Base-by-base conservation (phyloP, 495 filamentous ascomycete genomes). In the Aspergillus olivimuriae region DNA sequence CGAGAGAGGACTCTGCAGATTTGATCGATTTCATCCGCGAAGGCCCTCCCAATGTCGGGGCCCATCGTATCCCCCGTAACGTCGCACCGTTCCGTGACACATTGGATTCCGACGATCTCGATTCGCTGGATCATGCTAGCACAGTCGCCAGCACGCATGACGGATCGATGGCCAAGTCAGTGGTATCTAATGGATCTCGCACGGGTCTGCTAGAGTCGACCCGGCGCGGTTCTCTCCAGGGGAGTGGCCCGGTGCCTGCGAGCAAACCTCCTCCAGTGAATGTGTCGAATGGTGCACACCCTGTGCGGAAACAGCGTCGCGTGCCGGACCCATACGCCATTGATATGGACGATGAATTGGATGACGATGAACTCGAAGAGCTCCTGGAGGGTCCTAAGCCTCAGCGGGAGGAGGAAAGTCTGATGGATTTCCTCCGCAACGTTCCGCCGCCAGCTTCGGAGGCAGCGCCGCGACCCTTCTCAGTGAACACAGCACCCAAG, bases 1-100 rank as follows among this genome's bases (percentile, higher is more conserved):
- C 77, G 18, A 67, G 68, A 20, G 75, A 72, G 32, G 80, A 81
- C 35, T 76, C 80, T 51, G 82, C 83, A 2, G 92, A 95, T 47
- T 65, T 98, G 30, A 94, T 95, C 39, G 88, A 97, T 54, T 97
- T 97, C 65, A 90, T 98, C 41, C 81, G 89, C 37, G 81, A 86
- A 61, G 86, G 91, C 1, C 83, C 91, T 6, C 78, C 81, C 0
- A 69, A 63, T 40, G 57, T 57, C 8, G 69, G 70, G 20, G 57
- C 71, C 41, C 86, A 77, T 37, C 78, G 86, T 22, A 89, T 90
- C 50, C 83, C 88, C 22, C 86, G 83, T n/a, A 75, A 76, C 11
- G 85, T 94, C 22, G 88, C 89, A 11, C 87, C 90, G 12, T 90
- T 94, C 68, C 75, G 87, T 22, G 81, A 76, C 42, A 89, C 89